phyloP scores from a whole-genome alignment of 148 eudicot genomes.

The Vaccinium macrocarpon region DNA sequence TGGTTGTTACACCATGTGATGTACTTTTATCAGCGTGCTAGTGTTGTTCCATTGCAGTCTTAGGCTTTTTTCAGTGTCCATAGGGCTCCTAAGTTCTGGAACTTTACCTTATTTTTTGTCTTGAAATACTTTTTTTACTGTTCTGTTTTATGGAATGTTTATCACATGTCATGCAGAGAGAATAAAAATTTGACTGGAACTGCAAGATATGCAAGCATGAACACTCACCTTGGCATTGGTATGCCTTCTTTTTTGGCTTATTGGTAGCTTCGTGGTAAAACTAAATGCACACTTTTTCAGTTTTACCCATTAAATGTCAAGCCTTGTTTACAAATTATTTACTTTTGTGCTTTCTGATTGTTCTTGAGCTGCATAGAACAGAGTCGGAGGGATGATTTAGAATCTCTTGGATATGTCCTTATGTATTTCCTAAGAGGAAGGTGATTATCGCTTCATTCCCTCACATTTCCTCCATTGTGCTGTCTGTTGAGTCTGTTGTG shows the following conservation, averaged over 20 bases:
- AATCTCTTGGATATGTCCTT: constrained; percentile 93
- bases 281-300: background rate
- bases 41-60: background rate
- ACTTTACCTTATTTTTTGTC: background rate
- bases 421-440: constrained; percentile 94
- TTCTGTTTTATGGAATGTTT: constrained; percentile 4
- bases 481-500: background rate
- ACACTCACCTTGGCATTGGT: constrained; percentile 98
- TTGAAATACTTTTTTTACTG: background rate
- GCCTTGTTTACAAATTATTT: background rate
- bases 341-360: constrained; percentile 20
- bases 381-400: constrained; percentile 96
- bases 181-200: constrained; percentile 97
- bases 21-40: background rate
- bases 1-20: background rate
- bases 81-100: background rate
- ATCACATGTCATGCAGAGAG: constrained; percentile 51
- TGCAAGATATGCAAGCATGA: constrained; percentile 94
- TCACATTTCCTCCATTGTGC: background rate
- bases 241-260: constrained; percentile 18
- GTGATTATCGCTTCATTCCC: constrained; percentile 31
- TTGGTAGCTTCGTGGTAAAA: background rate
- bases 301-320: background rate
- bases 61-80: background rate
- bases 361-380: constrained; percentile 52